Conservation (phyloP, 2,329 filamentous ascomycete species). For the Dactylellina leptospora region DNA sequence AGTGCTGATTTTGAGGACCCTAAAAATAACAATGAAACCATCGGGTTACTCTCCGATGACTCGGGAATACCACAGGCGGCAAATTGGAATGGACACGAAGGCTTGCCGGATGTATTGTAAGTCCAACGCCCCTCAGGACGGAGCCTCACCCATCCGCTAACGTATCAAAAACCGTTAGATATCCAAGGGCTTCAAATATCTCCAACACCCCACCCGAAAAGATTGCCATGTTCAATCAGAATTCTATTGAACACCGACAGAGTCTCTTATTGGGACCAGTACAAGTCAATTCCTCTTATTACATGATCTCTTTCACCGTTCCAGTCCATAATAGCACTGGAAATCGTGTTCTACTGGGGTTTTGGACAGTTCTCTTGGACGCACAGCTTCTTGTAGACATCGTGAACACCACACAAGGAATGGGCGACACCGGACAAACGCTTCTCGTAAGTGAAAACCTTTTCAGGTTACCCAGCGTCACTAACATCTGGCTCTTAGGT, state of each 20-base stretch:
- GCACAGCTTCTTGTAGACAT: slow-evolving; percentile 55
- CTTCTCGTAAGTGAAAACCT: slow-evolving; percentile 50
- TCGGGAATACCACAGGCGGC: slow-evolving; percentile 37
- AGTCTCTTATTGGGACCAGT: slow-evolving; percentile 81
- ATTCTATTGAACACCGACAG: slow-evolving; percentile 60
- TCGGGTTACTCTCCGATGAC: slow-evolving; percentile 26
- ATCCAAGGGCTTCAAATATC: slow-evolving; percentile 38
- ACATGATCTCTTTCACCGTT: slow-evolving; percentile 81
- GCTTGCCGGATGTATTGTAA: slow-evolving; percentile 36
- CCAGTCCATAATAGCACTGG: slow-evolving; percentile 75
- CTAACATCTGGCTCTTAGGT: slow-evolving; percentile 24
- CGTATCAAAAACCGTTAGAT: too few relatives aligned
- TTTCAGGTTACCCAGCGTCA: slow-evolving; percentile 10
- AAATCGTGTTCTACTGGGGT: slow-evolving; percentile 28
- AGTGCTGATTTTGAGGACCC: slow-evolving; percentile 25
- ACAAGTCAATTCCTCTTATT: slow-evolving; percentile 75
- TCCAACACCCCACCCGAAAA: slow-evolving; percentile 26
- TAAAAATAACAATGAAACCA: slow-evolving; percentile 24
- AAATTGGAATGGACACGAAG: slow-evolving; percentile 46
- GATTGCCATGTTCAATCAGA: slow-evolving; percentile 54
- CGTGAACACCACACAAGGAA: slow-evolving; percentile 55
- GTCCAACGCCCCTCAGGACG: not conserved
- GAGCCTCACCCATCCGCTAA: too few relatives aligned
- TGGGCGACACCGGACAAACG: slow-evolving; percentile 56
- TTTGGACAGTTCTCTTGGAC: slow-evolving; percentile 48